Percentiles rank a stretch among this genome's conserved stretches.
Conservation (phyloP, 1,139 yeast species). For the Casaregolazyma lundiana region DNA sequence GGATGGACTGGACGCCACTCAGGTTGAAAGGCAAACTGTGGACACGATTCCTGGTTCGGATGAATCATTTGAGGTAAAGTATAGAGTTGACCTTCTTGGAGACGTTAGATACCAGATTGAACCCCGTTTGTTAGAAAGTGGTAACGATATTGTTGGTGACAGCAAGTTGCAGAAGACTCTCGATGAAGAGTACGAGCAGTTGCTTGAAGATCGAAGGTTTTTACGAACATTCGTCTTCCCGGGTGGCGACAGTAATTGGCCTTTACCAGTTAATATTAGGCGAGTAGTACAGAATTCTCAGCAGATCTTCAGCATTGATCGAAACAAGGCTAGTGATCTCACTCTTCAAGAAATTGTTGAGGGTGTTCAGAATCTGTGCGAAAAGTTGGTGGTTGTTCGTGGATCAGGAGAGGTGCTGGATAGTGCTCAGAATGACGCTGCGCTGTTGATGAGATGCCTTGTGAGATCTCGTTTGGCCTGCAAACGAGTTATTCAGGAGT, state of each 20-base stretch:
- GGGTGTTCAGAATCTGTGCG: conserved; percentile 68
- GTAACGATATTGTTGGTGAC: conserved; percentile 88
- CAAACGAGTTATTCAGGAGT: conserved; percentile 89
- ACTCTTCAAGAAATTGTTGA: conserved; percentile 73
- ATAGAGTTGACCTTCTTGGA: conserved; percentile 82
- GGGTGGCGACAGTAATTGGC: conserved; percentile 96
- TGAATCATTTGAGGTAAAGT: conserved; percentile 73
- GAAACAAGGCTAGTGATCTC: conserved; percentile 84
- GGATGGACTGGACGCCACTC: conserved; percentile 98
- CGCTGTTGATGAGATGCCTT: conserved; percentile 83
- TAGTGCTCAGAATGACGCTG: conserved; percentile 93
- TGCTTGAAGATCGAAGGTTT: conserved; percentile 69
- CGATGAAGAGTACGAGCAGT: conserved; percentile 80
- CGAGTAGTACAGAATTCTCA: conserved; percentile 97
- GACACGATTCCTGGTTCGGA: conserved; percentile 96
- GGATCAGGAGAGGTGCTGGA: conserved; percentile 68
- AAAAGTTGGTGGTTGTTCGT: conserved; percentile 69
- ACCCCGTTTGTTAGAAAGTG: conserved; percentile 77
- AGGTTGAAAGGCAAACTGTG: conserved; percentile 94
- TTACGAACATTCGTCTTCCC: conserved; percentile 78
- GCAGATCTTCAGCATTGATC: conserved; percentile 92
- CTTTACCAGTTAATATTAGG: conserved; percentile 93
- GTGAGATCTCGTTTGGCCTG: conserved; percentile 88
- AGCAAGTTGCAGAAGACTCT: conserved; percentile 71
- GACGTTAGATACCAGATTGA: conserved; percentile 50